These are phyloP conservation scores for Oryza glaberrima DNA, from an alignment of 176 grass and related monocot species.

Conservation along the genomic window DNA sequence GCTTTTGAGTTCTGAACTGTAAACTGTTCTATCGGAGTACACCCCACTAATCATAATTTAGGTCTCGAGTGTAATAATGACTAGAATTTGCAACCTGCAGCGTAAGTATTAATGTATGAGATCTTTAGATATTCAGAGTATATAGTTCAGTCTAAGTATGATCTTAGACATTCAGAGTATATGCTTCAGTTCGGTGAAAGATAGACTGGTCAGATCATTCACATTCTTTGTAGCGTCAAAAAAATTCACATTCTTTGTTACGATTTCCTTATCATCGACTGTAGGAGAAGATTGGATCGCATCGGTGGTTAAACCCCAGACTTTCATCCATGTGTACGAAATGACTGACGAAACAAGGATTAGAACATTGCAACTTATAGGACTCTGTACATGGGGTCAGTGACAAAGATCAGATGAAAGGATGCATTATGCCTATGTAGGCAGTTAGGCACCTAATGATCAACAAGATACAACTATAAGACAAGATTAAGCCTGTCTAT, in stretches of 20 bases:
- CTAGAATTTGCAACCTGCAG: not conserved
- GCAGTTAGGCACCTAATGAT: slow-evolving; percentile 13
- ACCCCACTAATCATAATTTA: not conserved
- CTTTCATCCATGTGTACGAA: not conserved
- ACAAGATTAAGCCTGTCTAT: not conserved
- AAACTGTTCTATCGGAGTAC: slow-evolving; percentile 1
- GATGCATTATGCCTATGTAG: not conserved
- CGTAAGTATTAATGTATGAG: not conserved
- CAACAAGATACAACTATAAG: not conserved
- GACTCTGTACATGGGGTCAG: not conserved
- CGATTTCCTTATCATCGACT: slow-evolving; percentile 34
- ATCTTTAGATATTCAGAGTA: slow-evolving; percentile 9
- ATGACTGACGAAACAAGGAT: slow-evolving; percentile 10
- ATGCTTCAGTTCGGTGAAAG: not conserved
- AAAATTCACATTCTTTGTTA: slow-evolving; percentile 24
- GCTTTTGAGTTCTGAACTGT: not conserved
- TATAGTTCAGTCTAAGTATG: not conserved
- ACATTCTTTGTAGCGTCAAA: slow-evolving; percentile 12
- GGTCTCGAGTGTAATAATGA: not conserved
- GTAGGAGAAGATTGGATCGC: slow-evolving; percentile 8
- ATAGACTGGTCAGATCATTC: not conserved
- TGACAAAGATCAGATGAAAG: not conserved
- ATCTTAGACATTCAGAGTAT: no score
- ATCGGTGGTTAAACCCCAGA: slow-evolving; percentile 18
- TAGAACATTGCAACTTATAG: slow-evolving; percentile 33